phyloP scores from a whole-genome alignment of 352 stramenopile genomes.

The Phytopythium sindhum region DNA sequence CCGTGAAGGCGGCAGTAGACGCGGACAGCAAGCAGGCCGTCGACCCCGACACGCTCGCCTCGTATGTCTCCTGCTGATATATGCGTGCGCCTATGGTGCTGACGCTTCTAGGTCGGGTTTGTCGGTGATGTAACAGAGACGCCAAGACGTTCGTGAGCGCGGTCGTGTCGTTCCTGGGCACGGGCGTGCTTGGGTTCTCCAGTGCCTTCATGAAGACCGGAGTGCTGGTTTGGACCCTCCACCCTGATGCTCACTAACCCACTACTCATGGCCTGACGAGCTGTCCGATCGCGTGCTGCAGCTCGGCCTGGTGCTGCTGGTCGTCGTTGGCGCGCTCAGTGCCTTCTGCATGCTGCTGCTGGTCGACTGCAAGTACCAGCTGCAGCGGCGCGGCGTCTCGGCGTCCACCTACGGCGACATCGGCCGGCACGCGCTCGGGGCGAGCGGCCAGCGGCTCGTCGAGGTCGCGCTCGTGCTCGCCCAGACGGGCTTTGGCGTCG shows the following conservation, averaged over 20 bases:
- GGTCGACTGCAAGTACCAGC: conserved; percentile 78
- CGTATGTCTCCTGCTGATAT: neutral
- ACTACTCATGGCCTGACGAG: neutral
- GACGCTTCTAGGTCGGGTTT: too few relatives aligned
- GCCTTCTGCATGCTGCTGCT: conserved; percentile 74
- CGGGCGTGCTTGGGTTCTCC: conserved; percentile 86
- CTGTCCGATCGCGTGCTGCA: conserved; percentile 9
- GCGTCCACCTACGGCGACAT: conserved; percentile 86
- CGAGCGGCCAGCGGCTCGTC: conserved; percentile 63
- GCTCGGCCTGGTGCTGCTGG: conserved; percentile 51
- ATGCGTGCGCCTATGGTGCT: neutral
- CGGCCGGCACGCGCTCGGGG: conserved; percentile 74
- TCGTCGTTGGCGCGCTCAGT: conserved; percentile 45
- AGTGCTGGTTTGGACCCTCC: conserved; percentile 45
- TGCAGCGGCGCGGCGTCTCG: conserved; percentile 41
- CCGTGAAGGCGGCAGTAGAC: neutral
- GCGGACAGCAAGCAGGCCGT: neutral
- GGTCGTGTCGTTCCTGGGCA: conserved; percentile 91
- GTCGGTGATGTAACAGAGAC: conserved; percentile 22
- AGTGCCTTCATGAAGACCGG: conserved; percentile 88
- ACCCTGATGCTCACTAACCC: neutral
- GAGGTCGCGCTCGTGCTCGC: conserved; percentile 83
- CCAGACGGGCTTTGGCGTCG: conserved; percentile 87
- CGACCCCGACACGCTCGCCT: neutral
- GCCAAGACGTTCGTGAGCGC: conserved; percentile 64